Percentiles rank a stretch among this genome's conserved stretches.
Conservation (phyloP, 1,284 basidiomycete species). For the Apiotrichum gamsii region DNA sequence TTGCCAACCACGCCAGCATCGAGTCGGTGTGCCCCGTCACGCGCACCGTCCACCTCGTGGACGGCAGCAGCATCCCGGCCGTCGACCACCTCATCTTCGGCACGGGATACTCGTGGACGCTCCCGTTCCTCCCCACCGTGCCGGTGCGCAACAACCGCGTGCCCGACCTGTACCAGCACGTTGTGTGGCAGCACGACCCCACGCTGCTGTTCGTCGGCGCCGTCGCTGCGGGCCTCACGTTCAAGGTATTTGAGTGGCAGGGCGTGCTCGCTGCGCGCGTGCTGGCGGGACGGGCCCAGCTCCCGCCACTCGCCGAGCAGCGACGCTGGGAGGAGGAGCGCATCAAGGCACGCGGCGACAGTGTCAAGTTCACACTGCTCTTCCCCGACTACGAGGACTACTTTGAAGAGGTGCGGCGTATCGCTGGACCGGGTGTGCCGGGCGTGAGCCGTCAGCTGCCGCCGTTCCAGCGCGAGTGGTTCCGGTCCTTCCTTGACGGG, state of each 20-base stretch:
- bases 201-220: conserved; percentile 49
- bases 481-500: conserved; percentile 3
- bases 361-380: neutral
- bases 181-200: conserved; percentile 53
- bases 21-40: neutral
- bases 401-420: conserved; percentile 3
- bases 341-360: conserved; percentile 3
- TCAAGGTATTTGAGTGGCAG: conserved; percentile 39
- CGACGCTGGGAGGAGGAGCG: conserved; percentile 4
- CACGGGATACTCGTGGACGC: conserved; percentile 9
- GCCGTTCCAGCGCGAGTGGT: conserved; percentile 5
- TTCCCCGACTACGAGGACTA: conserved; percentile 10
- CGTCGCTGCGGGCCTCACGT: conserved; percentile 30
- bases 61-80: conserved; percentile 3
- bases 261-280: conserved; percentile 30
- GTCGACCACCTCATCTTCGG: conserved; percentile 15
- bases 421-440: conserved; percentile 4
- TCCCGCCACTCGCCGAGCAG: conserved; percentile 18
- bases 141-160: conserved; percentile 51
- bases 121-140: conserved; percentile 9
- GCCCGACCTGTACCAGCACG: conserved; percentile 50
- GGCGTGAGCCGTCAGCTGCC: conserved; percentile 6
- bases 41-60: conserved; percentile 4
- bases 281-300: conserved; percentile 20
- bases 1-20: conserved; percentile 4